phyloP scores from a whole-genome alignment of 1,284 basidiomycete species.

The Trichosporon coremiiforme region DNA sequence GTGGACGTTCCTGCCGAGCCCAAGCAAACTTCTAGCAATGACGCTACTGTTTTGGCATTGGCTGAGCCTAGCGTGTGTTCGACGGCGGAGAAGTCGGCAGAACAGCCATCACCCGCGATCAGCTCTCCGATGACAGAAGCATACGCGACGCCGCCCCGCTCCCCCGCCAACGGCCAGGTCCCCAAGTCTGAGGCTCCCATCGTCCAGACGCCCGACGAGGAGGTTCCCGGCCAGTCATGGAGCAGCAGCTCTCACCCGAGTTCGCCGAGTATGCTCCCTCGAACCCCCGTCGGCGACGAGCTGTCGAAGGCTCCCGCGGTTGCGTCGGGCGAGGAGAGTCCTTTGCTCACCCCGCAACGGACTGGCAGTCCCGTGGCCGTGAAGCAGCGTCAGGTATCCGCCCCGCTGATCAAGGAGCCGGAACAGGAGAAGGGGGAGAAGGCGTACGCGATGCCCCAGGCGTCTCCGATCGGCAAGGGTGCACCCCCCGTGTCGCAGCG shows the following conservation, averaged over 20 bases:
- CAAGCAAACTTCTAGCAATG: background rate
- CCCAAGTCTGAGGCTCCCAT: background rate
- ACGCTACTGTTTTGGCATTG: too few relatives aligned
- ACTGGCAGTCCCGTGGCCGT: background rate
- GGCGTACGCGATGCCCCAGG: background rate
- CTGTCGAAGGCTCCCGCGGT: too few relatives aligned
- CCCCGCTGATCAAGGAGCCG: constrained; percentile 9
- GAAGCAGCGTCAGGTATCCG: constrained; percentile 3
- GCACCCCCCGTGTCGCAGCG: background rate
- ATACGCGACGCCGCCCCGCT: background rate
- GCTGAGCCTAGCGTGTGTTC: too few relatives aligned
- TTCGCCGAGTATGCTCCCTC: constrained; percentile 1
- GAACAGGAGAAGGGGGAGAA: background rate
- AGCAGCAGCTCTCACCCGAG: constrained; percentile 5
- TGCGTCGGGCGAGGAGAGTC: background rate
- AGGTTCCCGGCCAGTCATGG: background rate
- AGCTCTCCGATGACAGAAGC: background rate
- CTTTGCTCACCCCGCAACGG: background rate
- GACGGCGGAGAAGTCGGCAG: too few relatives aligned
- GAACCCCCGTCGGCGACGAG: background rate
- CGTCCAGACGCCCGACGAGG: background rate
- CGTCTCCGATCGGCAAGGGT: background rate
- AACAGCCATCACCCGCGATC: background rate
- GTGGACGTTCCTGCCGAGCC: background rate
- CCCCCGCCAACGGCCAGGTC: background rate